Evolutionary conservation across 2,329 filamentous ascomycete species (phyloP), one percentile per base, ranked within the genome.

Genomic region (Pseudocercospora crystallina): DNA sequence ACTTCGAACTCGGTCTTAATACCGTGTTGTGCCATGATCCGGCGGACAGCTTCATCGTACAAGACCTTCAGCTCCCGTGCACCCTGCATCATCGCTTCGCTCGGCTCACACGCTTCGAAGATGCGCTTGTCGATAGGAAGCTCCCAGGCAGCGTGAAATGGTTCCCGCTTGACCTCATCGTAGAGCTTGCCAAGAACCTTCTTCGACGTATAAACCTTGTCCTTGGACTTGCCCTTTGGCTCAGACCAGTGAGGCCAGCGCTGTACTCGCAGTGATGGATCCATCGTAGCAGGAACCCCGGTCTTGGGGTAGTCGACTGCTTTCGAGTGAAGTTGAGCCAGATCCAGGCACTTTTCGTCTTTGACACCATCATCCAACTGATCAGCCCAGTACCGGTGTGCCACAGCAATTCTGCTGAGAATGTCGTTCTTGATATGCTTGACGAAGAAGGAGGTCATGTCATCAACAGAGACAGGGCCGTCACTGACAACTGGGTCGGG

Each of bases 241-340:
- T 90, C 86, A 85, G 95, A 92, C 66, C 92, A 97, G 67, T 96
- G 92, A 0, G 90, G 94, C 80, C 83, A 95, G 47, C 61, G 72
- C 5, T 62, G 74, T 0, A 87, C 84, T n/a, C 76, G 74, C 3
- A 94, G 73, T 0, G 77, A 73, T 34, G 73, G 71, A 5, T 76
- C 74, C 75, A 95, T 86, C 14, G 78, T 72, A 0, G 91, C 92
- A 0, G 87, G 81, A 8, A 86, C 79, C 0, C 94, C 94, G 1
- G 89, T 92, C 73, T 99, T 99, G 38, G 89, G 85, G 65, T 94
- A 99, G 68, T 99, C 94, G 1, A 99, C 94, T 0, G 94, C 92
- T 60, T 85, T 83, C 0, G 94, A 97, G 67, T 99, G 94, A 2
- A 97, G 73, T 8, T 80, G 74, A 2, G 92, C 90, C 4, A 97